Evolutionary conservation across 2,329 filamentous ascomycete genomes (phyloP), one percentile per base, ranked within the genome.

Genomic region (Ambrosiella beaveri): DNA sequence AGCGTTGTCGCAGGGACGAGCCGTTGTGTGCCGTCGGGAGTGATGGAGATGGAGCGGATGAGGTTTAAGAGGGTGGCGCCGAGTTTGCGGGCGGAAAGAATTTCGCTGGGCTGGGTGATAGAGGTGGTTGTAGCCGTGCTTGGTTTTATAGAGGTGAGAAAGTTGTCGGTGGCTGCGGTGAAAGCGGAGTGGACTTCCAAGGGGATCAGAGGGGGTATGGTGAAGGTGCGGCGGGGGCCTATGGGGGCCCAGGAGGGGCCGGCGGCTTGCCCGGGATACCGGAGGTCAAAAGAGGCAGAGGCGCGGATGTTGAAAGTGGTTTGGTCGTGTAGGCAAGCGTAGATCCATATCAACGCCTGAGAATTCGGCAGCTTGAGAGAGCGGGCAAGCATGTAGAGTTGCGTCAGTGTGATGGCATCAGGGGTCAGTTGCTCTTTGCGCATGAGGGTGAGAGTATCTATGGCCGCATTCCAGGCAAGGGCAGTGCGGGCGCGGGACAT

Each of bases 271-370:
- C 58, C 62, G 11, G 60, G 62, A 50, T 52, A 51, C 27, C 45
- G 17, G 39, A 62, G 44, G 8, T 61, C 54, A 17, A 53, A 49
- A 17, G 61, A 56, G 39, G 63, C 65, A 11, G 63, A 63, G 7
- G 55, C 53, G 40, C 68, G 67, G 65, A 71, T 67, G 19, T 61
- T 41, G 61, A 62, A 64, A 40, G 49, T 65, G 3, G 66, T 65
- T 27, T 61, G 57, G 19, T 63, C 63, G 5, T 61, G 56, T 7
- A 68, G 44, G 36, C 63, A 63, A 40, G 68, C 69, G 58, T 66
- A 69, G 41, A 65, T 66, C 67, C 67, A 72, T 39, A 70, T 53
- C 56, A 67, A 62, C 57, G 64, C 64, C 59, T 68, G 58, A 37
- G 65, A 58, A 53, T 68, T 66, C 9, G 68, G 65, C 13, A 35